Conservation (phyloP, 768 basidiomycete genomes). For the Termitomyces sp. region DNA sequence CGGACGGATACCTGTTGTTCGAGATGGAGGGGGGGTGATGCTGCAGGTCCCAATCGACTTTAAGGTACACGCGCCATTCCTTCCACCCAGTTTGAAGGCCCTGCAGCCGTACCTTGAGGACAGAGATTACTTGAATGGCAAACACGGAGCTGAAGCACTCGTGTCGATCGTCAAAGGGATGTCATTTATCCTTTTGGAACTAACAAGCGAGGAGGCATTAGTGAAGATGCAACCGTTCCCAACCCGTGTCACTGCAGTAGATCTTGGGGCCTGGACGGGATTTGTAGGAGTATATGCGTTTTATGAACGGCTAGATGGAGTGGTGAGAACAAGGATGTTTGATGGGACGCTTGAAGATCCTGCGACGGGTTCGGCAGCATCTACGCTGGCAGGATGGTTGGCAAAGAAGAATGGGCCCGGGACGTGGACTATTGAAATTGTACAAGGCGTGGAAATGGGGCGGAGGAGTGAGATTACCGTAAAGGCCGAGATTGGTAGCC, state of each 20-base stretch:
- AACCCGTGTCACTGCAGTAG: conserved; percentile 18
- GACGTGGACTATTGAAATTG: conserved; percentile 27
- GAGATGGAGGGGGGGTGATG: conserved; percentile 22
- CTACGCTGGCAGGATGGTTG: conserved; percentile 35
- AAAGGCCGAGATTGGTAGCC: conserved; percentile 24
- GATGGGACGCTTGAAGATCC: conserved; percentile 35
- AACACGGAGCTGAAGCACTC: conserved; percentile 25
- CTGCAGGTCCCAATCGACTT: conserved; percentile 36
- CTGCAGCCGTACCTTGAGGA: conserved; percentile 22
- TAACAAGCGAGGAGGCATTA: conserved; percentile 33
- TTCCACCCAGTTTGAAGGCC: conserved; percentile 20
- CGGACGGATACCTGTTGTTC: conserved; percentile 31
- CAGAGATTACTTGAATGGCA: conserved; percentile 31
- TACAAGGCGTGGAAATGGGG: conserved; percentile 43
- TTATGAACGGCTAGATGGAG: conserved; percentile 24
- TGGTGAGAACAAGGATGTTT: conserved; percentile 36
- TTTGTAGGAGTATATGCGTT: conserved; percentile 33
- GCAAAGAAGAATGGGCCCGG: conserved; percentile 29
- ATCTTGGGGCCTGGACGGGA: conserved; percentile 33
- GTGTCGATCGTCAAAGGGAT: conserved; percentile 44
- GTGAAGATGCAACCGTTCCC: conserved; percentile 22
- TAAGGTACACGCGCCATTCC: conserved; percentile 28
- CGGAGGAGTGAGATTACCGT: conserved; percentile 36
- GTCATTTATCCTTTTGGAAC: conserved; percentile 33
- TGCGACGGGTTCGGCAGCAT: conserved; percentile 41